Evolutionary conservation across 495 filamentous ascomycete genomes (phyloP), one percentile per base, ranked within the genome.

Genomic region (Collariella sp.): DNA sequence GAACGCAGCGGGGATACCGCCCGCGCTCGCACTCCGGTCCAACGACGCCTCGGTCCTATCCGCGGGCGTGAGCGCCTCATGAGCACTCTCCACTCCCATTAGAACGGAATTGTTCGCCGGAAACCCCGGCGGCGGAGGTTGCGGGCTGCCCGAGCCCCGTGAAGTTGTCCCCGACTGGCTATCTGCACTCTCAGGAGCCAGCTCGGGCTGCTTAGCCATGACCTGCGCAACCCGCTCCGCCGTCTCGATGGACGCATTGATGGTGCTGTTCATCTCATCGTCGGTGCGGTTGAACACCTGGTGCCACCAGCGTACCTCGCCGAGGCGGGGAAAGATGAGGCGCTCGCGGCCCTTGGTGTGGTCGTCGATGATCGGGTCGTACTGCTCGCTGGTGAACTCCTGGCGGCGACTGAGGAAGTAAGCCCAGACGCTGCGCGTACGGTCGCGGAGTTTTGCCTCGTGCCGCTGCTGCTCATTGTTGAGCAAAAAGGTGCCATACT

Each of bases 401-500:
- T 79, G 74, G 29, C 79, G 79, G 2, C 89, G 77, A 12, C 84
- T 79, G 18, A 96, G 73, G 72, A 99, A 97, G 68, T 97, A 96
- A 54, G 88, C 83, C 93, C 94, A 99, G 2, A 96, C 94, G 53
- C 87, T 91, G 19, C 85, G 73, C n/a, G 89, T 95, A 19, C 82
- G 79, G 54, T 87, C 81, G 26, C 76, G 74, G 0, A 89, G 85
- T 2, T 74, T 74, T 6, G 80, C 77, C n/a, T 96, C 88, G 16
- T 82, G 70, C 0, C 94, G 84, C 60, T 95, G 85, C 59, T 91
- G 91, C 62, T 99, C 94, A 59, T 81, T 91, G 73, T 99, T 95
- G 71, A 85, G 95, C 36, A 99, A 75, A 65, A 99, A 99, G 1
- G 90, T 96, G 40, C 94, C 94, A 56, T 95, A 99, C 65, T 99